These are phyloP conservation scores for Stenogyne calaminthoides DNA, from an alignment of 305 asterid species.

Conservation along the genomic window DNA sequence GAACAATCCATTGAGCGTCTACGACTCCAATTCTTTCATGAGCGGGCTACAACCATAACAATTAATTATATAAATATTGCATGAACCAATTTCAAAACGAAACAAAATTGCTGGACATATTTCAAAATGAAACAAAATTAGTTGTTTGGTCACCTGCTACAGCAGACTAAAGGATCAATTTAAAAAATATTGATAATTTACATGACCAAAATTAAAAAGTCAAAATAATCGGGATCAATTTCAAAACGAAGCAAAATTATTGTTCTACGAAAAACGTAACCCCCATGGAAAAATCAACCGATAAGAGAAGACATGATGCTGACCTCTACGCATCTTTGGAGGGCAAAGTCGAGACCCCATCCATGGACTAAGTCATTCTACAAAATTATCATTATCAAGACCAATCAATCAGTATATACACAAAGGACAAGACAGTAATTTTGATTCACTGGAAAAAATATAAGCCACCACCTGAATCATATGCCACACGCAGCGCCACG, in stretches of 20 bases:
- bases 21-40: slow-evolving; percentile 93
- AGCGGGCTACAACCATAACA: slow-evolving; percentile 56
- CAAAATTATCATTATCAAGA: slow-evolving; percentile 30
- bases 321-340: slow-evolving; percentile 80
- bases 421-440: slow-evolving; percentile 6
- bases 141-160: too few species aligned
- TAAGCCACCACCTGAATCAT: slow-evolving; percentile 35
- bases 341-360: slow-evolving; percentile 93
- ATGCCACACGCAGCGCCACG: too few species aligned
- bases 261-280: too few species aligned
- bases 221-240: too few species aligned
- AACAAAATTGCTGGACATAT: too few species aligned
- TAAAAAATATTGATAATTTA: too few species aligned
- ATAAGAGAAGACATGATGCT: slow-evolving; percentile 17
- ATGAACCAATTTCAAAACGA: too few species aligned
- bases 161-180: too few species aligned
- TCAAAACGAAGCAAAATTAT: too few species aligned
- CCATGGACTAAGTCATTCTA: slow-evolving; percentile 97
- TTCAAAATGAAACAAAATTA: too few species aligned
- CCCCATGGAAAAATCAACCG: not conserved
- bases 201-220: too few species aligned
- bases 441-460: not conserved
- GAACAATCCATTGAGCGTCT: slow-evolving; percentile 92
- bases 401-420: slow-evolving; percentile 7
- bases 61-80: not conserved